Conservation (phyloP, 129 eudicot species). For the Helianthus tuberosus region DNA sequence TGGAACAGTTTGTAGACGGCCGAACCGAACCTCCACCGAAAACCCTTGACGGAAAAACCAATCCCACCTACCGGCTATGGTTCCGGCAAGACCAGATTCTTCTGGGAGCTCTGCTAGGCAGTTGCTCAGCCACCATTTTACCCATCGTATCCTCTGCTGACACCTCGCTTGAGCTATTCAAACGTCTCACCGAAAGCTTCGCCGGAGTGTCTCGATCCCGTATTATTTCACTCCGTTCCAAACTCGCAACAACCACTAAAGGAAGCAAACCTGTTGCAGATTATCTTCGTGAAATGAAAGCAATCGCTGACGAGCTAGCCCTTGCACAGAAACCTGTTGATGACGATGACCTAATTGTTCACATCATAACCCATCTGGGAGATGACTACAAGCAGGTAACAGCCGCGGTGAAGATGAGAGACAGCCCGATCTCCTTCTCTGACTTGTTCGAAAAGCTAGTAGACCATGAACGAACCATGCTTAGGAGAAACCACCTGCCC, state of each 20-base stretch:
- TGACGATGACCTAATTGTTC: background rate
- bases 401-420: background rate
- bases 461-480: background rate
- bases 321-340: background rate
- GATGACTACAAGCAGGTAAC: background rate
- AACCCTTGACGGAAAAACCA: no score
- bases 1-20: no score
- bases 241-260: background rate
- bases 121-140: slow-evolving; percentile 3
- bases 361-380: background rate
- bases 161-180: background rate
- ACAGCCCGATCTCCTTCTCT: background rate
- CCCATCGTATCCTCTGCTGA: slow-evolving; percentile 2
- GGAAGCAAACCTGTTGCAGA: slow-evolving; percentile 13
- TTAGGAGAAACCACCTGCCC: no score
- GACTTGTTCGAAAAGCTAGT: background rate
- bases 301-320: background rate
- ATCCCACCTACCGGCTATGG: no score
- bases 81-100: no score
- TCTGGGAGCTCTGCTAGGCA: background rate
- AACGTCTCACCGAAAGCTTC: slow-evolving; percentile 1
- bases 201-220: slow-evolving; percentile 7
- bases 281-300: background rate
- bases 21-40: no score
- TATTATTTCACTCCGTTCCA: background rate